Conservation (phyloP, 345 rosid genomes). For the Gynandropsis gynandra region DNA sequence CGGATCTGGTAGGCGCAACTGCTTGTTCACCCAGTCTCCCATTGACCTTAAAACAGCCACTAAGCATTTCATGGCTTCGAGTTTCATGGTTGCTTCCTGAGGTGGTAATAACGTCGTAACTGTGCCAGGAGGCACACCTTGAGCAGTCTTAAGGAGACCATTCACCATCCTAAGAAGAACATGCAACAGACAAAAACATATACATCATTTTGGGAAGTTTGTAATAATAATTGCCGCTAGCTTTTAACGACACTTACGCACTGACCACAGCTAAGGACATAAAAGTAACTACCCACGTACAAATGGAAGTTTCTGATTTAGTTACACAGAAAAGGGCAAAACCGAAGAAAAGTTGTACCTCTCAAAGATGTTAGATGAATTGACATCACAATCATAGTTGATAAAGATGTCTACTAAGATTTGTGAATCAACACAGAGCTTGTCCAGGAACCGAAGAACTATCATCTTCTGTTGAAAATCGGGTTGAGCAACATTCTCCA, state of each 20-base stretch:
- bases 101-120: slow-evolving; percentile 79
- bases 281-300: slow-evolving; percentile 1
- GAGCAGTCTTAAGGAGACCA: slow-evolving; percentile 99
- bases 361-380: slow-evolving; percentile 96
- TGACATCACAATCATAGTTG: slow-evolving; percentile 99
- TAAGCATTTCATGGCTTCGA: slow-evolving; percentile 96
- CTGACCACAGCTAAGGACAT: neutral
- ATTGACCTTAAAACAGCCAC: slow-evolving; percentile 88
- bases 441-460: slow-evolving; percentile 93
- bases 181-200: slow-evolving; percentile 19
- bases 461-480: slow-evolving; percentile 98
- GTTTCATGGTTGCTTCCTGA: slow-evolving; percentile 87
- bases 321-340: slow-evolving; percentile 11
- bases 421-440: slow-evolving; percentile 96
- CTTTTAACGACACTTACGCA: slow-evolving; percentile 3
- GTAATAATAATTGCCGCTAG: slow-evolving; percentile 2
- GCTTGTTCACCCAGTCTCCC: slow-evolving; percentile 99
- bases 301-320: slow-evolving; percentile 8
- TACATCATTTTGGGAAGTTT: slow-evolving; percentile 9
- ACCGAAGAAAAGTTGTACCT: slow-evolving; percentile 42
- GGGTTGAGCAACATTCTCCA: slow-evolving; percentile 97
- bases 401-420: slow-evolving; percentile 93
- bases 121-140: slow-evolving; percentile 88
- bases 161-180: slow-evolving; percentile 79
- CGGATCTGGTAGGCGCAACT: slow-evolving; percentile 85